Base-by-base conservation (phyloP, 2,329 filamentous ascomycete species). In the Allantophomopsis cytisporea region DNA sequence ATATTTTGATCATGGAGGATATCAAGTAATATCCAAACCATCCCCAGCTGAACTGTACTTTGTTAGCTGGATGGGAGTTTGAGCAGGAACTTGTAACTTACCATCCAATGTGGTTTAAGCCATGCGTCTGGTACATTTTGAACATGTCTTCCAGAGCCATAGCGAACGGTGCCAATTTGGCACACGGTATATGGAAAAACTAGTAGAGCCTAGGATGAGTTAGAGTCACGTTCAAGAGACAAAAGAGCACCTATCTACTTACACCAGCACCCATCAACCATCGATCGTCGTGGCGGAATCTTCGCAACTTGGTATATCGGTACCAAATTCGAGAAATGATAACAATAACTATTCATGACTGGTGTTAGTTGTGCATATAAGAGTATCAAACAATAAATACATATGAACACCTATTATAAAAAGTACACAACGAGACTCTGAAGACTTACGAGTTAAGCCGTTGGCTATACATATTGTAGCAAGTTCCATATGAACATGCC, bases 251-350 rank as follows among this genome's bases (percentile, higher is more conserved):
- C 21, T 36, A 32, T 39, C 33, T 23, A 43, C 49, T 28, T 52
- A 55, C 53, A 35, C 43, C 48, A 40, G 53, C 53, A 36, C 45
- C 42, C 16, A 46, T 37, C 44, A 55, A 53, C 50, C 51, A 54
- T 30, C 42, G 45, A 40, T 55, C 53, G 36, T 55, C 53, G 13
- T 41, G 41, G 37, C 49, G 49, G 38, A 53, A 48, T 18, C 46
- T 47, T 31, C 45, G 50, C 30, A 53, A 41, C 33, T 43, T 47
- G 20, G 31, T 38, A 40, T 48, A 49, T 40, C 53, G 47, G 39
- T 54, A 52, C 34, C 46, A 46, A 39, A 50, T 30, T 41, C 53
- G 44, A 13, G 49, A 39, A 16, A 47, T 36, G 31, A 54, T 54
- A 5, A 52, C 31, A 31, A 52, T 38, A 7, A 53, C 51, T 55